Evolutionary conservation across 441 rosid genomes (phyloP), one percentile per base, ranked within the genome.

Genomic region (Isatis lusitanica): DNA sequence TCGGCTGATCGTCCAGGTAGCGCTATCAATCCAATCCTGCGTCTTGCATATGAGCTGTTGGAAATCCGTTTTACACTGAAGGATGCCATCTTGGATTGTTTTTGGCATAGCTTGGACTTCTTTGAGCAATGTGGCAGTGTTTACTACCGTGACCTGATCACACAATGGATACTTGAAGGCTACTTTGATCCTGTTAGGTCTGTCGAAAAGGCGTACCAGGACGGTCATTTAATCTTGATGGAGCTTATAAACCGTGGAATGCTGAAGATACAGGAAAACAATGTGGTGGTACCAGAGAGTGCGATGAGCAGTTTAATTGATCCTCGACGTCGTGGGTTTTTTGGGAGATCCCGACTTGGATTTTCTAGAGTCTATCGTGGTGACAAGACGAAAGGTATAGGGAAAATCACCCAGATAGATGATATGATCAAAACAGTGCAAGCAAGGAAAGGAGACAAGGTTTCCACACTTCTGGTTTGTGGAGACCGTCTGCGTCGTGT

Each of bases 161-260:
- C 85, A 9, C 80, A 82, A 10, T 87, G 90, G 95, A 80, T 86
- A 46, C 67, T 87, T 79, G 92, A 90, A 77, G 90, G 92, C 28
- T 82, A 57, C 56, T 82, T 87, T 55, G 81, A 74, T 63, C 55
- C 74, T 46, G 5, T 46, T 8, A 68, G 80, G 72, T 46, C 59
- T 33, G 74, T 86, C 5, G 82, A 83, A 50, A 68, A 78, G 65
- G 85, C 85, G 3, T 87, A 87, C 64, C 58, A 76, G 52, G 61
- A 73, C 0, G 93, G 86, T 6, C 90, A 86, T 46, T 0, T 1
- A 8, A 75, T 83, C 52, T 60, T 90, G 70, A 85, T 88, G 87
- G 71, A 82, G 68, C 85, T 90, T 73, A 76, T 72, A 42, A 68
- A 74, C 39, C 76, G 81, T n/a, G 76, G 81, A 18, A 39, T 88